Percentiles rank a stretch among this genome's conserved stretches.
These are phyloP conservation scores for Potentilla sterilis DNA, from an alignment of 306 rosid species.

Conservation along the genomic window DNA sequence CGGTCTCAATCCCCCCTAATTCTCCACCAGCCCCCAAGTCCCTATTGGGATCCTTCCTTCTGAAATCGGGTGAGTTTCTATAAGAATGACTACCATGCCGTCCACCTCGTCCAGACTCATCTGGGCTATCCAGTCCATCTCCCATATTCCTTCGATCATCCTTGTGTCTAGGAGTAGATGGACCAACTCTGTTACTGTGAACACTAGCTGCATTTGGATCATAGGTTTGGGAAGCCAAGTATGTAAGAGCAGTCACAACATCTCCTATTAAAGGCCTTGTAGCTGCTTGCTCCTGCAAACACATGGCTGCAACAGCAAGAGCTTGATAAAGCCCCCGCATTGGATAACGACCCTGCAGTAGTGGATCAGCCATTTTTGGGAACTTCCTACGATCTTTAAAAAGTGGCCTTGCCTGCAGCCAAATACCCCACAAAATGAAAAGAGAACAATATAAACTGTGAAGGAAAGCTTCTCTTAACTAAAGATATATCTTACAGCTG, in stretches of 20 bases:
- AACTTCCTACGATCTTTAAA: slow-evolving; percentile 63
- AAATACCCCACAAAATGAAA: slow-evolving; percentile 19
- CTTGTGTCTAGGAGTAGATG: slow-evolving; percentile 77
- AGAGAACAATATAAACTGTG: background rate
- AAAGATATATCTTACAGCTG: background rate
- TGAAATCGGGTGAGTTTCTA: slow-evolving; percentile 74
- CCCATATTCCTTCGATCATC: slow-evolving; percentile 65
- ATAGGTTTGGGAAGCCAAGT: slow-evolving; percentile 81
- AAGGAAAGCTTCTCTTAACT: background rate
- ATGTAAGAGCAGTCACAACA: slow-evolving; percentile 72
- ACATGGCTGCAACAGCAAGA: slow-evolving; percentile 88
- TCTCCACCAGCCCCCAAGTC: slow-evolving; percentile 48
- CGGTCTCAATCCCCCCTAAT: slow-evolving; percentile 54
- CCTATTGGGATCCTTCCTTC: slow-evolving; percentile 60
- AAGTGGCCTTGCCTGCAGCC: slow-evolving; percentile 64
- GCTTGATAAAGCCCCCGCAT: slow-evolving; percentile 73
- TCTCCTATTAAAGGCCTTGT: slow-evolving; percentile 77
- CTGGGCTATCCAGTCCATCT: slow-evolving; percentile 84
- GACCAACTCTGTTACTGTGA: slow-evolving; percentile 59
- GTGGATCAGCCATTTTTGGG: slow-evolving; percentile 76
- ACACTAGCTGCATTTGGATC: slow-evolving; percentile 61
- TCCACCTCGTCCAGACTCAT: slow-evolving; percentile 41
- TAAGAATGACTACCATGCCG: slow-evolving; percentile 71
- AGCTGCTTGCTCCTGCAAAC: slow-evolving; percentile 71
- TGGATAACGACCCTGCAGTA: slow-evolving; percentile 63